These are phyloP conservation scores for Irineochytrium annulatum DNA, from an alignment of 192 early-diverging fungal species.

Conservation along the genomic window DNA sequence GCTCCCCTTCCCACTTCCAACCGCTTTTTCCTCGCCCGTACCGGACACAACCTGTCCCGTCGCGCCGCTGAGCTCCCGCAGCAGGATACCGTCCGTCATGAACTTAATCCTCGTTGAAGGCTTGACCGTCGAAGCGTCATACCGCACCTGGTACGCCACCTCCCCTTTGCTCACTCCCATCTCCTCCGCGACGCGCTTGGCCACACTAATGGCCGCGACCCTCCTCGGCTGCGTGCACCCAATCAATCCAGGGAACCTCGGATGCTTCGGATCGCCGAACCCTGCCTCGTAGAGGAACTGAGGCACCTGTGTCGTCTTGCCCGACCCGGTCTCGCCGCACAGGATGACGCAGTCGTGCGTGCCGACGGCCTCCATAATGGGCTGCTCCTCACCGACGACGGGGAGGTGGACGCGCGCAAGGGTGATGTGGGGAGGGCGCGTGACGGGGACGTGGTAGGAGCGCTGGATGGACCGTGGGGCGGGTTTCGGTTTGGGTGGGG, in stretches of 20 bases:
- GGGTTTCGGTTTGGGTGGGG: neutral
- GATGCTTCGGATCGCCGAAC: slow-evolving; percentile 79
- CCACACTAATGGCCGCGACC: slow-evolving; percentile 96
- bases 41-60: slow-evolving; percentile 12
- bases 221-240: slow-evolving; percentile 97
- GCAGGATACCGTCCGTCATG: slow-evolving; percentile 98
- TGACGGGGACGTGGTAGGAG: slow-evolving; percentile 57
- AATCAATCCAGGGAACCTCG: slow-evolving; percentile 76
- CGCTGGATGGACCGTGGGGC: neutral
- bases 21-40: neutral
- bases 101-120: slow-evolving; percentile 88
- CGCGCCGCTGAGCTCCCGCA: slow-evolving; percentile 74
- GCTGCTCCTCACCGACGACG: slow-evolving; percentile 90
- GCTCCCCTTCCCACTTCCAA: neutral
- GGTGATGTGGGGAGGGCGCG: slow-evolving; percentile 71
- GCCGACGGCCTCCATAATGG: slow-evolving; percentile 94
- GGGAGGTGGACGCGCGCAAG: slow-evolving; percentile 77
- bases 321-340: slow-evolving; percentile 94
- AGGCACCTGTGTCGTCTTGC: slow-evolving; percentile 96
- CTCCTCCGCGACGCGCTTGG: slow-evolving; percentile 89
- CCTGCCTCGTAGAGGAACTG: slow-evolving; percentile 98
- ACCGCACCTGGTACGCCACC: slow-evolving; percentile 84
- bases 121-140: slow-evolving; percentile 73
- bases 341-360: slow-evolving; percentile 85
- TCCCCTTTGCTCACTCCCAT: slow-evolving; percentile 64